Percentiles rank a stretch among this genome's conserved stretches.
Evolutionary conservation across 441 rosid genomes (phyloP).

Genomic region (Populus tomentosa): DNA sequence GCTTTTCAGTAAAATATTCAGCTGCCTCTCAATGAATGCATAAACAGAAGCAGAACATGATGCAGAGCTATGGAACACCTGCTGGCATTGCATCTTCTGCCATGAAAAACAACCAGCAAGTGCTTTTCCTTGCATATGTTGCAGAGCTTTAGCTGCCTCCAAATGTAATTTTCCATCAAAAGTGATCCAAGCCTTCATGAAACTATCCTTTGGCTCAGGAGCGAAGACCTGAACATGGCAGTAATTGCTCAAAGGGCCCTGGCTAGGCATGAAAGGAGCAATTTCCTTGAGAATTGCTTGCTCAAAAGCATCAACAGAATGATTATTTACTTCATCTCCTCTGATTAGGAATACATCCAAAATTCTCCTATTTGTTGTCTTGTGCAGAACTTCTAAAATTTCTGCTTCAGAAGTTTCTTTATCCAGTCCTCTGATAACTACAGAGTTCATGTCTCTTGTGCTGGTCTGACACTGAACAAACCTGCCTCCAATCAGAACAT

Average conservation of each 20-base stretch:
- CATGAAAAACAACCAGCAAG: conserved; percentile 23
- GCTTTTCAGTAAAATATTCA: conserved; percentile 6
- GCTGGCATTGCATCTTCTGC: conserved; percentile 26
- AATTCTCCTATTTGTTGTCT: conserved; percentile 18
- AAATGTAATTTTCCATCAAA: conserved; percentile 24
- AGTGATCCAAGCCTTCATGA: conserved; percentile 20
- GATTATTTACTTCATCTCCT: conserved; percentile 19
- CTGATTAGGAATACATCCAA: conserved; percentile 22
- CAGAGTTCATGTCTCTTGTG: conserved; percentile 3
- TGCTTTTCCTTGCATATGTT: conserved; percentile 26
- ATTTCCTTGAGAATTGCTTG: conserved; percentile 22
- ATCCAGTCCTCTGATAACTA: conserved; percentile 19
- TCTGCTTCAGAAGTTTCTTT: conserved; percentile 23
- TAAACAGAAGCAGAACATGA: conserved; percentile 23
- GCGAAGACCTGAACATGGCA: conserved; percentile 20
- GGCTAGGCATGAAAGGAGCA: conserved; percentile 24
- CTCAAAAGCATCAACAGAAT: conserved; percentile 17
- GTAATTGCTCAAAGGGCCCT: conserved; percentile 17
- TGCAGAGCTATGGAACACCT: conserved; percentile 22
- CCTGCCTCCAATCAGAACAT: conserved; percentile 16
- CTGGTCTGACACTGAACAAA: conserved; percentile 14
- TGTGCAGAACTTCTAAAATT: conserved; percentile 17
- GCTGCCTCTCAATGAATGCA: conserved; percentile 16
- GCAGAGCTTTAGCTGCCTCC: conserved; percentile 29
- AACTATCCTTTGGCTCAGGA: conserved; percentile 19